Evolutionary conservation across 192 early-diverging fungal genomes (phyloP).

Genomic region (Gorgonomyces haynaldii): DNA sequence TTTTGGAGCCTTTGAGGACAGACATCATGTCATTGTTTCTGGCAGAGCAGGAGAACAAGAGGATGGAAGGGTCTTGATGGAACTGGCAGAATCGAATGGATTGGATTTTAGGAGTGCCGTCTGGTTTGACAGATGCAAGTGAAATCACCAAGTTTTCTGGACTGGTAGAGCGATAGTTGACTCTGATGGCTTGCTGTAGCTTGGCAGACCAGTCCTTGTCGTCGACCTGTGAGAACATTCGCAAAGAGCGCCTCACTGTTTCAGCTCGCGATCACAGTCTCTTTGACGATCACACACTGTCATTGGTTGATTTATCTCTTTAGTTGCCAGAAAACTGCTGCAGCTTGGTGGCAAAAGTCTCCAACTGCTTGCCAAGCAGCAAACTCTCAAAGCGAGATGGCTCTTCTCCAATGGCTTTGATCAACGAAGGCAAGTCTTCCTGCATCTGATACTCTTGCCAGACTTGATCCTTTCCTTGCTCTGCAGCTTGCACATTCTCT

Average conservation of each 20-base stretch:
- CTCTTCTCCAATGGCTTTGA: conserved; percentile 57
- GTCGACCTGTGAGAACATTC: too few relatives aligned
- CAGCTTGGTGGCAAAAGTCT: conserved; percentile 85
- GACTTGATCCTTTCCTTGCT: conserved; percentile 53
- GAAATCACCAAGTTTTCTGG: too few relatives aligned
- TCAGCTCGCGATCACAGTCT: too few relatives aligned
- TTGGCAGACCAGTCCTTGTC: too few relatives aligned
- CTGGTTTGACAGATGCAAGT: not conserved
- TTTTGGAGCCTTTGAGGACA: not conserved
- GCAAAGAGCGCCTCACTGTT: too few relatives aligned
- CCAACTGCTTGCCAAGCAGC: conserved; percentile 81
- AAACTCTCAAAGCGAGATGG: conserved; percentile 84
- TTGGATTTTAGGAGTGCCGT: conserved; percentile 1
- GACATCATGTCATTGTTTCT: conserved; percentile 1
- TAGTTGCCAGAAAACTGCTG: conserved; percentile 84
- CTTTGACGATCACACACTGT: too few relatives aligned
- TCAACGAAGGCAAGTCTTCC: conserved; percentile 42
- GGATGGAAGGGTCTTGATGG: not conserved
- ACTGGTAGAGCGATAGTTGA: too few relatives aligned
- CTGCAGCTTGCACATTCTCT: conserved; percentile 61
- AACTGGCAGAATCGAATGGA: not conserved
- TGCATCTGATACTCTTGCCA: conserved; percentile 67
- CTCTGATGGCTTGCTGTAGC: too few relatives aligned
- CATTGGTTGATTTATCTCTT: too few relatives aligned
- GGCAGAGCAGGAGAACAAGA: not conserved